These are phyloP conservation scores for Cystofilobasidium capitatum DNA, from an alignment of 768 basidiomycete genomes.

Conservation along the genomic window DNA sequence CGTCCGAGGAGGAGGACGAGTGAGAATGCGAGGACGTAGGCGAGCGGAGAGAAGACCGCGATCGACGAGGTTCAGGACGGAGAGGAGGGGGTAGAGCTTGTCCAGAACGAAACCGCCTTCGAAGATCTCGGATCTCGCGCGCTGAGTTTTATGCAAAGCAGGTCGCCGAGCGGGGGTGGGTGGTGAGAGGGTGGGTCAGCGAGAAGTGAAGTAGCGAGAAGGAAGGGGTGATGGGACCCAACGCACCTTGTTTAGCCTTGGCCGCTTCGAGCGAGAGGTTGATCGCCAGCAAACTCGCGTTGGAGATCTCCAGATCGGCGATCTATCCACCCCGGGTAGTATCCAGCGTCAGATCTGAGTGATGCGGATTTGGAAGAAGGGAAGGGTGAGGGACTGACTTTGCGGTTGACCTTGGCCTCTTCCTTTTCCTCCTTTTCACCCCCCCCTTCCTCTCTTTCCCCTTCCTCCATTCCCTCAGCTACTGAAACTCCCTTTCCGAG, in stretches of 20 bases:
- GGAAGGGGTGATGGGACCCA: no score
- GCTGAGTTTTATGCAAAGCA: neutral
- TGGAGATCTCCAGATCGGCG: conserved; percentile 27
- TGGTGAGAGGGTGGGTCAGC: neutral
- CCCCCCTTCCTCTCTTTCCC: neutral
- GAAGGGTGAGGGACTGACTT: neutral
- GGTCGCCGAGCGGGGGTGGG: neutral
- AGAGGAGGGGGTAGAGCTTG: neutral
- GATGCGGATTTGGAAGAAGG: neutral
- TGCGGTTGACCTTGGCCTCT: conserved; percentile 24
- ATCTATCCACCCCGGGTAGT: conserved; percentile 10
- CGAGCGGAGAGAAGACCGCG: no score
- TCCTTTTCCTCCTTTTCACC: conserved; percentile 15
- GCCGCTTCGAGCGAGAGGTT: conserved; percentile 23
- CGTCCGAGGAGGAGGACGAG: neutral
- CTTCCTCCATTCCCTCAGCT: neutral
- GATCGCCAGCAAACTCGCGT: conserved; percentile 20
- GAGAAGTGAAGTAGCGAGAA: neutral
- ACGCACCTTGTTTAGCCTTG: conserved; percentile 24
- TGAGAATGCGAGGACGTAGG: neutral
- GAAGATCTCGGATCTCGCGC: conserved; percentile 26
- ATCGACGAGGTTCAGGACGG: no score
- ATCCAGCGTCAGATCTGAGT: neutral
- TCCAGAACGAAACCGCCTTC: conserved; percentile 20
- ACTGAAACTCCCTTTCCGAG: no score